Conservation (phyloP, 441 rosid species). For the Syzygium syzygioides region DNA sequence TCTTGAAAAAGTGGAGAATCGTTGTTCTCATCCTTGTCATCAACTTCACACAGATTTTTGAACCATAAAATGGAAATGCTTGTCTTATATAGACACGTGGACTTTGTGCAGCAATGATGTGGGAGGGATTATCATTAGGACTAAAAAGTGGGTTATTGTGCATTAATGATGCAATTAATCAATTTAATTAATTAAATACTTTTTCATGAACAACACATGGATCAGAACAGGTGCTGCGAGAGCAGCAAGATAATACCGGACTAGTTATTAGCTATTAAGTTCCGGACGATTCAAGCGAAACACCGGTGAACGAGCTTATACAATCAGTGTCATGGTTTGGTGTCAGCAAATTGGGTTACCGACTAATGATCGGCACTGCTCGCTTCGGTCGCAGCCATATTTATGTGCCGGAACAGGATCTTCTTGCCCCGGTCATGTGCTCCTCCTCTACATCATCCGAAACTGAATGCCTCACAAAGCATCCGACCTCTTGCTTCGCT, state of each 20-base stretch:
- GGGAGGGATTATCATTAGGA: background rate
- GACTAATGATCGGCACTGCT: background rate
- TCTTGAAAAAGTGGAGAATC: too few relatives aligned
- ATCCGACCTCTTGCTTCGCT: conserved; percentile 25
- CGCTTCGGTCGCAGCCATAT: background rate
- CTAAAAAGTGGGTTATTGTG: background rate
- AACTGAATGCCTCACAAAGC: conserved; percentile 42
- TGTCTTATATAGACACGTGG: too few relatives aligned
- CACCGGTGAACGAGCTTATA: background rate
- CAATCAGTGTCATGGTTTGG: background rate
- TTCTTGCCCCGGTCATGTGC: conserved; percentile 22
- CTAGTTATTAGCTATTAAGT: background rate
- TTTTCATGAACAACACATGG: background rate
- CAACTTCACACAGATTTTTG: too few relatives aligned
- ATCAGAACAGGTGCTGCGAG: background rate
- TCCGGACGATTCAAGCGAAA: background rate
- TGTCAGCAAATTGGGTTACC: background rate
- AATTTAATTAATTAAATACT: background rate
- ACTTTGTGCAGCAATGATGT: background rate
- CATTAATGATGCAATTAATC: background rate
- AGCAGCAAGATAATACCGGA: background rate
- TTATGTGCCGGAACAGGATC: conserved; percentile 52
- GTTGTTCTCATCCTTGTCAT: too few relatives aligned
- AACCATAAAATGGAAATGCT: too few relatives aligned
- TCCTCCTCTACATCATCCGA: conserved; percentile 30